A percentile compares a stretch with the other conserved stretches of the same genome.
These are phyloP conservation scores for Epichloe bromicola DNA, from an alignment of 2,329 filamentous ascomycete species.

Conservation along the genomic window DNA sequence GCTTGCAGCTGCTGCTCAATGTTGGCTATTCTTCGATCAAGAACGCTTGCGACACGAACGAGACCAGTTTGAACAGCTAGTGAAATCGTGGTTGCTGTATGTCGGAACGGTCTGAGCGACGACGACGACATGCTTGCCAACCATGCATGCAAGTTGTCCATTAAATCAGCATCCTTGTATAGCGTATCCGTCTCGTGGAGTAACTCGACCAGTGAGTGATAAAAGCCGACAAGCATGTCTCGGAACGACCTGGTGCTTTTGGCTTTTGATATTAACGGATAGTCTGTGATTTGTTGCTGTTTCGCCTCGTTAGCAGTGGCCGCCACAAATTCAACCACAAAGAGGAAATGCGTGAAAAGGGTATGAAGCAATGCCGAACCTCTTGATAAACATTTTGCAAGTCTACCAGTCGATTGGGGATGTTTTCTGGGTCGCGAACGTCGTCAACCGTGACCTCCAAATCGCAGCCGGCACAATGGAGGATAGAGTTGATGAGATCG, in stretches of 20 bases:
- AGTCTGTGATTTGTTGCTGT: constrained; percentile 69
- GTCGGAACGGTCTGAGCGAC: constrained; percentile 75
- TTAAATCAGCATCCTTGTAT: constrained; percentile 62
- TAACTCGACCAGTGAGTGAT: constrained; percentile 60
- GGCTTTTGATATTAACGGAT: constrained; percentile 75
- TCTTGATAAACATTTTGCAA: constrained; percentile 81
- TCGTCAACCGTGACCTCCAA: constrained; percentile 68
- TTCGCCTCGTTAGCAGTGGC: constrained; percentile 14
- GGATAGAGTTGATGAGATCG: constrained; percentile 53
- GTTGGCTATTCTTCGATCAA: constrained; percentile 61
- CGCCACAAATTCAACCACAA: background rate
- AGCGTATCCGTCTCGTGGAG: constrained; percentile 72
- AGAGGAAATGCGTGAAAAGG: background rate
- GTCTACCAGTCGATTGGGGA: constrained; percentile 62
- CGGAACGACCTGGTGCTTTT: constrained; percentile 70
- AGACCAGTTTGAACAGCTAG: constrained; percentile 68
- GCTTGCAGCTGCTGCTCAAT: constrained; percentile 66
- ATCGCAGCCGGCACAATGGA: constrained; percentile 67
- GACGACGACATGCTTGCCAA: constrained; percentile 84
- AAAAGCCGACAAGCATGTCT: constrained; percentile 64
- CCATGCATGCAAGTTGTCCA: constrained; percentile 87
- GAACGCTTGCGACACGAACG: constrained; percentile 56
- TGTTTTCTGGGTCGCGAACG: constrained; percentile 81
- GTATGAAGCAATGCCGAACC: constrained; percentile 29
- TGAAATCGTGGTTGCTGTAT: constrained; percentile 80